Evolutionary conservation across 1,284 basidiomycete genomes (phyloP), one percentile per base, ranked within the genome.

Genomic region (Malassezia vespertilionis): DNA sequence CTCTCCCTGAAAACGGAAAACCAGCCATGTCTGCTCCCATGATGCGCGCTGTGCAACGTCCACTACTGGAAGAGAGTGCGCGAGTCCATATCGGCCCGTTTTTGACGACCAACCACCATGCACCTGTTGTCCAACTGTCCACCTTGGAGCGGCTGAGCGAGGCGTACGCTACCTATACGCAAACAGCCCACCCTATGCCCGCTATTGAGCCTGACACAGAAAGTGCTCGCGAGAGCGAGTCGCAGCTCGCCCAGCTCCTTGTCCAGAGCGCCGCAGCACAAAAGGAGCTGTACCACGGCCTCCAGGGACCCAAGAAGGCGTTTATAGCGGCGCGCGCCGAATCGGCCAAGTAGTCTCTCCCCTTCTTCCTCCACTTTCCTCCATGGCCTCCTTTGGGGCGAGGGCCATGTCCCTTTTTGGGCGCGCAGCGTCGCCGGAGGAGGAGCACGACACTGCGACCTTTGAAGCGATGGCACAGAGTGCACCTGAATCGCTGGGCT

Each of bases 181-280:
- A 39, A 26, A 26, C 24, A 21, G 9, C 30, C 24, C 26, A 17
- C 6, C 37, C 37, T 11, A 3, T 26, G 22, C 10, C 23, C 4
- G 24, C 24, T 12, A 18, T 15, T 4, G 5, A 12, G 18, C 4
- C 37, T 12, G 37, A 15, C 26, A 7, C 21, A 2, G 41, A 57
- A 21, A 52, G 52, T 4, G 40, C 55, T 5, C 39, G 40, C 15
- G 47, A 53, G 14, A 59, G 45, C 38, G 58, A 61, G 33, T 36
- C 38, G n/a, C 52, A 53, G 22, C 52, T 63, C 11, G 49, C 57
- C 5, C 47, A 44, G 10, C 56, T 58, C 28, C 51, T 56, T 34
- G 40, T 51, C 30, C 36, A 37, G 20, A 40, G 48, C 30, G 30
- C 32, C 1, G 18, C 26, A 7, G 48, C 27, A 9, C 48, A 51